Evolutionary conservation across 208 protist species (phyloP), one percentile per base, ranked within the genome.

Genomic region (Crithidia sp.): DNA sequence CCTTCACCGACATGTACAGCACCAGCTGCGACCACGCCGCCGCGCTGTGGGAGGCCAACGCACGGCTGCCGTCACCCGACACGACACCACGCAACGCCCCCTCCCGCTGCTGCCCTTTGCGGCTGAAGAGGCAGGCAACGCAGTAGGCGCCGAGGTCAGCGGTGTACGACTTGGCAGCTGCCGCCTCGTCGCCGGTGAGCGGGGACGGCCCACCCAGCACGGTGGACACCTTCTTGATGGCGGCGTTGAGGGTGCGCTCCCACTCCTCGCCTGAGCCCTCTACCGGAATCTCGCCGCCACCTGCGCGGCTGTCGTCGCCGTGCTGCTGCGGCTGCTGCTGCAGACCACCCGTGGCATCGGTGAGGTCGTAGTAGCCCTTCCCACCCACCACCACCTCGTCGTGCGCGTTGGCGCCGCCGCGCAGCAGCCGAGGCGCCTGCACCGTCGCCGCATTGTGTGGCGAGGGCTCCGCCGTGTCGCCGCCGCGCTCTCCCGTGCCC

Each of bases 61-160:
- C 78, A 17, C 59, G 44, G 66, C 80, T 84, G 9, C 91, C 93
- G 3, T 76, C 82, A 13, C 60, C 57, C 7, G 86, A 88, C 41
- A 84, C 66, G 16, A 87, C 66, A n/a, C 81, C 85, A 12, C 86
- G 77, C 61, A 97, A 76, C 47, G 87, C 92, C 16, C 85, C 89
- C 71, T 96, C 92, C 37, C 94, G 86, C 50, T 92, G 82, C 74
- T 85, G 81, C 3, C 86, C 91, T 41, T 81, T 77, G 45, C 75
- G 76, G 39, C 80, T 82, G 70, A 95, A 87, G 17, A 97, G 75
- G 73, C 94, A 96, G 2, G 76, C 79, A 19, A 76, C 82, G 54
- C 82, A 88, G 66, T 92, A 95, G 4, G 82, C 66, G 50, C 94
- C 94, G 41, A 97, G 84, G 43, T 87, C 84, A 8, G 81, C 74